Evolutionary conservation across 441 rosid genomes (phyloP), one percentile per base, ranked within the genome.

Genomic region (Aquilaria agallochum): DNA sequence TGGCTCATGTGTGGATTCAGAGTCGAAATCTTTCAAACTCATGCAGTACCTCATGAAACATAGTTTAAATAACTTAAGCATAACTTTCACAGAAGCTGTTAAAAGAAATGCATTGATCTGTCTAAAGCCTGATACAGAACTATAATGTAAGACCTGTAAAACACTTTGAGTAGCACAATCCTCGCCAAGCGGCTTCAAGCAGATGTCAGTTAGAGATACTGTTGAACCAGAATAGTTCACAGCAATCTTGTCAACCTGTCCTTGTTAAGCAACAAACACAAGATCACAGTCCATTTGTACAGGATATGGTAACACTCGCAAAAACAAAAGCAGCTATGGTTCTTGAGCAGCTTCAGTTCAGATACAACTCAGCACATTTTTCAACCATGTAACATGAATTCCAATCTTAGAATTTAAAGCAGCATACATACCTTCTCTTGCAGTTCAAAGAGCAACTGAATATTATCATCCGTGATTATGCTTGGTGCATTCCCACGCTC

Each of bases 141-240:
- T 56, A 61, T 58, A 48, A 55, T 36, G 69, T 11, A 60, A 68
- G 65, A 95, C 99, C 99, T 95, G 97, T 62, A 95, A 78, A 69
- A 95, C 79, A 79, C 89, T 92, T 78, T 95, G 99, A 66, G 95
- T 87, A 71, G 98, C 98, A 72, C 99, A 95, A 78, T 88, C 98
- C 65, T 84, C 75, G 66, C 89, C 97, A 54, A 95, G 74, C 44
- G 99, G 99, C 75, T 92, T 95, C 85, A 86, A 73, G 83, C 99
- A 95, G 66, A 95, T 95, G 76, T 95, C 96, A 60, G 87, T 68
- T 67, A 95, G 76, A 67, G 93, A 77, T 70, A 95, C 70, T 51
- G 62, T 65, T 50, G 53, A 73, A 63, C 76, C 97, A 74, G 95
- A 88, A 79, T 86, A 85, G 74, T 87, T 88, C 62, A 88, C 97